phyloP scores from a whole-genome alignment of 2,329 filamentous ascomycete species.

The Stagonosporopsis tanaceti region DNA sequence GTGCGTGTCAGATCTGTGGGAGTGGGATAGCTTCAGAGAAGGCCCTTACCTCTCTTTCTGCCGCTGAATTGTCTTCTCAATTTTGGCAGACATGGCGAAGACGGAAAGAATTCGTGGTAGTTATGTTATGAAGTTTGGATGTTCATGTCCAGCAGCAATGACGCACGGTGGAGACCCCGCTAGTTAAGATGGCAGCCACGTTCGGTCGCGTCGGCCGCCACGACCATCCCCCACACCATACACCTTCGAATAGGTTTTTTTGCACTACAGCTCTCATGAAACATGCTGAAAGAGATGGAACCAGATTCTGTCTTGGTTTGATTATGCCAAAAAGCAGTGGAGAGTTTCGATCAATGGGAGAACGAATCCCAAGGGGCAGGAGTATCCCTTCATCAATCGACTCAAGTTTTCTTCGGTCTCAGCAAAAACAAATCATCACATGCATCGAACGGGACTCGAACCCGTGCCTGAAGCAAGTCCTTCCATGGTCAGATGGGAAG shows the following conservation, averaged over 20 bases:
- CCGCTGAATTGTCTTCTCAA: slow-evolving; percentile 75
- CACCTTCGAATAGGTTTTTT: background rate
- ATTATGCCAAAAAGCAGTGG: background rate
- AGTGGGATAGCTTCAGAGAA: background rate
- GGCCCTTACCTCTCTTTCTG: slow-evolving; percentile 75
- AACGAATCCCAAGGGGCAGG: background rate
- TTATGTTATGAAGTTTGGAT: background rate
- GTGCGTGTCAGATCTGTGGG: slow-evolving; percentile 12
- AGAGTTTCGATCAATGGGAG: background rate
- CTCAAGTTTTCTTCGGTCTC: background rate
- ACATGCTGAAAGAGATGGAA: background rate
- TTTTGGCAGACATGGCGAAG: slow-evolving; percentile 56
- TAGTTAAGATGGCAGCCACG: background rate
- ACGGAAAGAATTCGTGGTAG: background rate
- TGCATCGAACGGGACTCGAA: slow-evolving; percentile 40
- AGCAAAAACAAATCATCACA: background rate
- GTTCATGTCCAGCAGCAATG: slow-evolving; percentile 21
- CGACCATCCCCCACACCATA: slow-evolving; percentile 4
- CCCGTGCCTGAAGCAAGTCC: slow-evolving; percentile 35
- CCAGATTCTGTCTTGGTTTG: too few species aligned
- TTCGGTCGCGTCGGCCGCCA: background rate
- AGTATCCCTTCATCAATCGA: background rate
- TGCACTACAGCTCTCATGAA: background rate
- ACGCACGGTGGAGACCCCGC: slow-evolving; percentile 28
- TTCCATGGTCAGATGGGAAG: slow-evolving; percentile 33